Conservation (phyloP, 2,329 filamentous ascomycete species). For the Fusarium nurragi region DNA sequence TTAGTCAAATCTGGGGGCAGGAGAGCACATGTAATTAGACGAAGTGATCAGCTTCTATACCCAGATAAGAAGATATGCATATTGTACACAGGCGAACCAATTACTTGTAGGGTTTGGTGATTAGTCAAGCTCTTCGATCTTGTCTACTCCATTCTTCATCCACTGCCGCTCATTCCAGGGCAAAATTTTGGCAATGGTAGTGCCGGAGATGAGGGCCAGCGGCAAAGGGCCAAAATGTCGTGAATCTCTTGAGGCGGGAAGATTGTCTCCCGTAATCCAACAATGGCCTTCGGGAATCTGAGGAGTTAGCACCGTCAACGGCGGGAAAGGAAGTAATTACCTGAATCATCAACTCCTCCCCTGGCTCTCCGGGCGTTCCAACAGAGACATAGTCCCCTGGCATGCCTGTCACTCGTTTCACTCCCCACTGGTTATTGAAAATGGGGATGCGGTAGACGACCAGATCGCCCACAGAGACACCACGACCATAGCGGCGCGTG, state of each 20-base stretch:
- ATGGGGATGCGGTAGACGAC: slow-evolving; percentile 81
- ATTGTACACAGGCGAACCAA: slow-evolving; percentile 15
- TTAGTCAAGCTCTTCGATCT: slow-evolving; percentile 41
- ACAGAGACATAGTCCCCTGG: slow-evolving; percentile 79
- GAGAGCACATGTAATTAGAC: slow-evolving; percentile 50
- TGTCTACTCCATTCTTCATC: slow-evolving; percentile 58
- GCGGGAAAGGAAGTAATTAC: slow-evolving; percentile 51
- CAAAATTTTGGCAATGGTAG: slow-evolving; percentile 73
- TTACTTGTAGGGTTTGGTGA: neutral
- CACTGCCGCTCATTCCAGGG: slow-evolving; percentile 62
- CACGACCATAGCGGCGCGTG: slow-evolving; percentile 73
- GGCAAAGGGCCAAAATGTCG: slow-evolving; percentile 87
- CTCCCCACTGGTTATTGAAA: slow-evolving; percentile 66
- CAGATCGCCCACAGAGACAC: slow-evolving; percentile 79
- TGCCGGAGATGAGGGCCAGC: slow-evolving; percentile 83
- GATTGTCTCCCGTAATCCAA: slow-evolving; percentile 89
- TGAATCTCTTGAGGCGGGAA: slow-evolving; percentile 85
- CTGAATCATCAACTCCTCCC: slow-evolving; percentile 69
- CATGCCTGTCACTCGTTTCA: slow-evolving; percentile 84
- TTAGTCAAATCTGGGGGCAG: slow-evolving; percentile 24
- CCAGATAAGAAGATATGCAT: slow-evolving; percentile 42
- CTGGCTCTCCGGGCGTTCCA: slow-evolving; percentile 64
- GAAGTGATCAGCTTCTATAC: slow-evolving; percentile 44
- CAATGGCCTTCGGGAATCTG: slow-evolving; percentile 92
- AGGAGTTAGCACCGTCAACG: slow-evolving; percentile 5